Evolutionary conservation across 345 rosid genomes (phyloP).

Genomic region (Kernera saxatilis): DNA sequence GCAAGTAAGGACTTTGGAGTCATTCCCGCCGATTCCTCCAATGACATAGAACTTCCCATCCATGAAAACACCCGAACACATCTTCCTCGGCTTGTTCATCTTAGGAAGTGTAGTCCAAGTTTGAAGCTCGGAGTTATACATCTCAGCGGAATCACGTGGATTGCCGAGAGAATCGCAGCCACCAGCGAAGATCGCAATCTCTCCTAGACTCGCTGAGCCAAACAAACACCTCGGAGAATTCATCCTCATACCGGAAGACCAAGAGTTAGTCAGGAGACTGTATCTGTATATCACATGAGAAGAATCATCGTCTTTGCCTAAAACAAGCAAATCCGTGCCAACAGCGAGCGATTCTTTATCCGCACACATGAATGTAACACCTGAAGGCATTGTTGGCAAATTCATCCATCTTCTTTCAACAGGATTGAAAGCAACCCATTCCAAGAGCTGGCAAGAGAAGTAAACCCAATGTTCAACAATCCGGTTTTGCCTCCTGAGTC

Average conservation of each 20-base stretch:
- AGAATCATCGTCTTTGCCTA: slow-evolving; percentile 41
- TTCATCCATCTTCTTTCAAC: slow-evolving; percentile 48
- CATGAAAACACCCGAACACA: slow-evolving; percentile 79
- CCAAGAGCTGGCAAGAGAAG: slow-evolving; percentile 56
- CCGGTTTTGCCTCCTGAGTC: slow-evolving; percentile 36
- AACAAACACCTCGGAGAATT: slow-evolving; percentile 65
- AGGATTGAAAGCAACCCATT: slow-evolving; percentile 87
- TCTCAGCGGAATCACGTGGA: slow-evolving; percentile 50
- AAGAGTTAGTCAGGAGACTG: slow-evolving; percentile 43
- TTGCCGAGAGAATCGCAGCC: slow-evolving; percentile 48
- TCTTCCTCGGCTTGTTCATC: slow-evolving; percentile 65
- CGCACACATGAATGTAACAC: slow-evolving; percentile 36
- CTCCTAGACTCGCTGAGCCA: slow-evolving; percentile 63
- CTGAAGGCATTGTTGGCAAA: slow-evolving; percentile 52
- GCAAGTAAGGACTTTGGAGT: slow-evolving; percentile 34
- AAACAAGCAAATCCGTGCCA: slow-evolving; percentile 55
- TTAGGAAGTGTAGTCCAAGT: slow-evolving; percentile 54
- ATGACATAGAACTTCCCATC: slow-evolving; percentile 75
- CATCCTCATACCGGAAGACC: slow-evolving; percentile 45
- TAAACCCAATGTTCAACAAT: slow-evolving; percentile 72
- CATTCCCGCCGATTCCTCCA: slow-evolving; percentile 51
- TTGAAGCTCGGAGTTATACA: slow-evolving; percentile 54
- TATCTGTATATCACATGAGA: slow-evolving; percentile 36
- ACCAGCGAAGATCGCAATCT: slow-evolving; percentile 69
- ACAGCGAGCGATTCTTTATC: slow-evolving; percentile 68